phyloP scores from a whole-genome alignment of 352 stramenopile species.

The Blastocystis hominis region DNA sequence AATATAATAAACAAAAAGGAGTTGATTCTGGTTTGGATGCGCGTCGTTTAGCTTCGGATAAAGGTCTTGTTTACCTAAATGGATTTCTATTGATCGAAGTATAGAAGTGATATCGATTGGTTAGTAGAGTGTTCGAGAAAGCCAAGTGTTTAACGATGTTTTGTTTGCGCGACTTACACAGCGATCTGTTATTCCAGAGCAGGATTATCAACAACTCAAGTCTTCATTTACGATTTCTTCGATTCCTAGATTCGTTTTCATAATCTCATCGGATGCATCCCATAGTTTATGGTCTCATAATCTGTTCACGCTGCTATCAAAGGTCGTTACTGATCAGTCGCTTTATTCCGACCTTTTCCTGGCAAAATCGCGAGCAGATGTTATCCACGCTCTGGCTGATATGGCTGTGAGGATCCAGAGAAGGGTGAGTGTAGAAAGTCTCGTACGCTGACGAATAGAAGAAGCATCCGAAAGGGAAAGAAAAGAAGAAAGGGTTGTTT shows the following conservation, averaged over 20 bases:
- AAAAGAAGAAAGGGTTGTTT: background rate
- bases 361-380: background rate
- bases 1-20: background rate
- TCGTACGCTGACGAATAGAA: background rate
- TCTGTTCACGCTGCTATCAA: background rate
- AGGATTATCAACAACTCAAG: background rate
- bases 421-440: background rate
- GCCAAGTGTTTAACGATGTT: background rate
- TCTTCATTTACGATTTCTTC: background rate
- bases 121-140: background rate
- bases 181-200: background rate
- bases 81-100: constrained; percentile 22
- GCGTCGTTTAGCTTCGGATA: background rate
- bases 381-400: background rate
- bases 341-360: background rate
- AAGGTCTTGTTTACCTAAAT: background rate
- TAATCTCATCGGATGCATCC: background rate
- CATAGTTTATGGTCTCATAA: background rate
- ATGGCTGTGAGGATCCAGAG: constrained; percentile 19
- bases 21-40: background rate
- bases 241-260: background rate
- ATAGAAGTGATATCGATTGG: background rate
- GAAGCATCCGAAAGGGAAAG: background rate
- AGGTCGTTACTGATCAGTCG: background rate
- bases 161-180: background rate